These are phyloP conservation scores for Beauveria medogensis DNA, from an alignment of 2,329 filamentous ascomycete genomes.

Conservation along the genomic window DNA sequence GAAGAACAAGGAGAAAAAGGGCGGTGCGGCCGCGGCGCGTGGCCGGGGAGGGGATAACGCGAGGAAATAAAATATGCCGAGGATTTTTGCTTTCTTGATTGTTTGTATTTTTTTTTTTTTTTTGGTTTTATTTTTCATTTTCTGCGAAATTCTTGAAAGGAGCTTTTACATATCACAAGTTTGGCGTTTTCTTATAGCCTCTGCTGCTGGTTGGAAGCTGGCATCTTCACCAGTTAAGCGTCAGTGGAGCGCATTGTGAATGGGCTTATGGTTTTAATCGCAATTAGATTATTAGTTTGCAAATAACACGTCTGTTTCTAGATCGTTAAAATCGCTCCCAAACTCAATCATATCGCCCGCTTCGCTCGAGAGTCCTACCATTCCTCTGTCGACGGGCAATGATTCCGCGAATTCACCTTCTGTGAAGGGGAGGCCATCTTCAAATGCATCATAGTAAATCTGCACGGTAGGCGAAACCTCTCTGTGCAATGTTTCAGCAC, in stretches of 20 bases:
- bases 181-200: neutral
- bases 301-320: neutral
- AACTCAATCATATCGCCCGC: neutral
- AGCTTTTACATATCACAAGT: neutral
- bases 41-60: neutral
- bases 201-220: neutral
- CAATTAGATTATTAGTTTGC: neutral
- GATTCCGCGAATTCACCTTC: neutral
- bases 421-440: neutral
- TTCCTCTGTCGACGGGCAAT: neutral
- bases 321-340: neutral
- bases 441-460: neutral
- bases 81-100: neutral
- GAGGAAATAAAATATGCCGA: neutral
- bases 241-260: neutral
- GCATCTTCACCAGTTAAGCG: neutral
- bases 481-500: neutral
- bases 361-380: no score
- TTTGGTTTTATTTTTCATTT: neutral
- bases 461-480: neutral
- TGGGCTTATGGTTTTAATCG: neutral
- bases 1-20: conserved; percentile 26
- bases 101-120: neutral
- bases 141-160: neutral
- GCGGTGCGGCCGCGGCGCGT: conserved; percentile 18